phyloP scores from a whole-genome alignment of 78 protist species.

The Dictyostelium capitatum region DNA sequence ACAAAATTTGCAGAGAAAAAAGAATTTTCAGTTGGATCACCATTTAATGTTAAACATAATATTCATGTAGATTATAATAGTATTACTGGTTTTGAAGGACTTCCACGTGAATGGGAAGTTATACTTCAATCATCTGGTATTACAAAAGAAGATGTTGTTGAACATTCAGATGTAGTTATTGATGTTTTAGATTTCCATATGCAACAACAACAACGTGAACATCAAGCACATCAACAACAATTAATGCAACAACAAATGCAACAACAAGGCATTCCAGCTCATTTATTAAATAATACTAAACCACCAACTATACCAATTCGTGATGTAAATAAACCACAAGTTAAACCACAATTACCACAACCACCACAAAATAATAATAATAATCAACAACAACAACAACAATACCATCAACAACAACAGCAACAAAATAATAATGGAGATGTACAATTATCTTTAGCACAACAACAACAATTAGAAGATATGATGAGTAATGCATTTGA shows the following conservation, averaged over 20 bases:
- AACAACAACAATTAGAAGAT: conserved; percentile 20
- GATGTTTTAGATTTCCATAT: conserved; percentile 83
- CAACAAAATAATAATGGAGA: background rate
- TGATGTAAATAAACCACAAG: background rate
- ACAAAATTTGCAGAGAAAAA: conserved; percentile 42
- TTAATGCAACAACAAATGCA: background rate
- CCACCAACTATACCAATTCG: conserved; percentile 42
- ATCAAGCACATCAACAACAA: conserved; percentile 9
- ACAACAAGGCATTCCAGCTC: conserved; percentile 21
- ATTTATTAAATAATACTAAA: conserved; percentile 21
- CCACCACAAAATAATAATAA: background rate
- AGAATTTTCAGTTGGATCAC: conserved; percentile 76
- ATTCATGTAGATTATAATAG: conserved; percentile 85
- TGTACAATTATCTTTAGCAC: background rate
- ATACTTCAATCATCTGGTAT: conserved; percentile 74
- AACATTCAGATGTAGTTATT: conserved; percentile 76
- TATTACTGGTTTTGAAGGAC: conserved; percentile 86
- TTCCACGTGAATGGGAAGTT: conserved; percentile 88
- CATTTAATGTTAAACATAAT: conserved; percentile 87
- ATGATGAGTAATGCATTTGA: conserved; percentile 30
- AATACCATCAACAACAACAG: conserved; percentile 8
- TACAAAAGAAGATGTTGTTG: conserved; percentile 75
- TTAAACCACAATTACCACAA: background rate
- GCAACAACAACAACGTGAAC: conserved; percentile 31
- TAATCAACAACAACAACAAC: conserved; percentile 7